These are phyloP conservation scores for Phaeotremella fagi DNA, from an alignment of 768 basidiomycete genomes.

Conservation along the genomic window DNA sequence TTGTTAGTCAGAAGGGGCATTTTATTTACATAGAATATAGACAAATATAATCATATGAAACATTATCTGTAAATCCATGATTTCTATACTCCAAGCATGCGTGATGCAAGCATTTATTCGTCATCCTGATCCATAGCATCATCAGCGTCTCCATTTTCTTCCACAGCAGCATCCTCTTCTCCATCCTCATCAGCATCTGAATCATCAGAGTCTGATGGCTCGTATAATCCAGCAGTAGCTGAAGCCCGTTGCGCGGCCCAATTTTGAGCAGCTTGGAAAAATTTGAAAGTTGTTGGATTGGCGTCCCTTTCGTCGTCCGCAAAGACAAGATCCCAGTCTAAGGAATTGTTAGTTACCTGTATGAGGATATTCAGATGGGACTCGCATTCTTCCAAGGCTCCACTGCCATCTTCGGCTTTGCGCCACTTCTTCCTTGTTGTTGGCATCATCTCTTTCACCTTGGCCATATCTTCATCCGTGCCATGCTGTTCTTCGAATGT, in stretches of 20 bases:
- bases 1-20: too few species aligned
- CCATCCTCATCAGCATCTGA: slow-evolving; percentile 37
- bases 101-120: not conserved
- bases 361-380: not conserved
- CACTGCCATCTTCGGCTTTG: slow-evolving; percentile 78
- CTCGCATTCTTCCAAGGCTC: slow-evolving; percentile 66
- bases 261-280: slow-evolving; percentile 88
- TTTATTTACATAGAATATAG: too few species aligned
- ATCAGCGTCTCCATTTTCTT: slow-evolving; percentile 7
- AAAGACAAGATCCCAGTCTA: slow-evolving; percentile 79
- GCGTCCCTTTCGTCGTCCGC: slow-evolving; percentile 92
- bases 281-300: slow-evolving; percentile 90
- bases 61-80: too few species aligned
- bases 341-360: not conserved
- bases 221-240: slow-evolving; percentile 33
- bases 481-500: slow-evolving; percentile 81
- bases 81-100: too few species aligned
- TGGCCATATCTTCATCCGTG: slow-evolving; percentile 63
- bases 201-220: slow-evolving; percentile 42
- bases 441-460: slow-evolving; percentile 90
- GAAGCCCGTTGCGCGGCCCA: slow-evolving; percentile 55
- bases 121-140: slow-evolving; percentile 17
- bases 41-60: too few species aligned
- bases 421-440: slow-evolving; percentile 77
- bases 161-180: slow-evolving; percentile 15